A percentile compares a stretch with the other conserved stretches of the same genome.
Conservation (phyloP, 192 early-diverging fungal species). For the Paraglomus brasilianum region DNA sequence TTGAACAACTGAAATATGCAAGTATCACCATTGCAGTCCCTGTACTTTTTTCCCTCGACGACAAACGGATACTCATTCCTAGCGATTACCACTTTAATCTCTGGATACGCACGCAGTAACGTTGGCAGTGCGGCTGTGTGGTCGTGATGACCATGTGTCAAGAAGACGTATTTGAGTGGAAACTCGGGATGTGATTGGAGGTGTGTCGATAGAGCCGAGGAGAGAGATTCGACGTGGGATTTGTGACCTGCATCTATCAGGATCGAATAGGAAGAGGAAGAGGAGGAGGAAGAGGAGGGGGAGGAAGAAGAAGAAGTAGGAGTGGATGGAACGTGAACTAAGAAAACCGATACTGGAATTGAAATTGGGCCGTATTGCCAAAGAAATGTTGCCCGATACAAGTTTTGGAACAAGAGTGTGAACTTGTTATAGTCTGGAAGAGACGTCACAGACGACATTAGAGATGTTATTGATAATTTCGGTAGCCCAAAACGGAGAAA, state of each 20-base stretch:
- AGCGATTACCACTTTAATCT: constrained; percentile 37
- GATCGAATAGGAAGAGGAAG: constrained; percentile 32
- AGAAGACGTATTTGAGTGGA: constrained; percentile 36
- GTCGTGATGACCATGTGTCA: constrained; percentile 42
- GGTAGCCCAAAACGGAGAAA: too few species aligned
- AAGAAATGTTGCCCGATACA: constrained; percentile 12
- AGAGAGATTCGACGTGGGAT: constrained; percentile 30
- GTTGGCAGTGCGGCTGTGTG: constrained; percentile 36
- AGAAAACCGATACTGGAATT: neutral
- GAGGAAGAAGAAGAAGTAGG: neutral
- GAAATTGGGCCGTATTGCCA: neutral
- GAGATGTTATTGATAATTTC: too few species aligned
- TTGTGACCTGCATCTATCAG: constrained; percentile 38
- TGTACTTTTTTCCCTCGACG: constrained; percentile 33
- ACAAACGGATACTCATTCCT: constrained; percentile 37
- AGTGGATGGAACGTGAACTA: neutral
- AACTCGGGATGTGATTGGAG: constrained; percentile 35
- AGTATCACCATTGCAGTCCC: constrained; percentile 28
- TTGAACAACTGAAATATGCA: constrained; percentile 35
- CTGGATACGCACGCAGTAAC: constrained; percentile 37
- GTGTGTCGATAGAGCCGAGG: constrained; percentile 32
- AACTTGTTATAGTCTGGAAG: constrained; percentile 17
- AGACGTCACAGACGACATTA: neutral
- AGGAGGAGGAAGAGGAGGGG: constrained; percentile 1
- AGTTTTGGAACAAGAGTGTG: neutral